A percentile compares a stretch with the other conserved stretches of the same genome.
Evolutionary conservation across 2,329 filamentous ascomycete species (phyloP).

Genomic region (Penicillium polonicum): DNA sequence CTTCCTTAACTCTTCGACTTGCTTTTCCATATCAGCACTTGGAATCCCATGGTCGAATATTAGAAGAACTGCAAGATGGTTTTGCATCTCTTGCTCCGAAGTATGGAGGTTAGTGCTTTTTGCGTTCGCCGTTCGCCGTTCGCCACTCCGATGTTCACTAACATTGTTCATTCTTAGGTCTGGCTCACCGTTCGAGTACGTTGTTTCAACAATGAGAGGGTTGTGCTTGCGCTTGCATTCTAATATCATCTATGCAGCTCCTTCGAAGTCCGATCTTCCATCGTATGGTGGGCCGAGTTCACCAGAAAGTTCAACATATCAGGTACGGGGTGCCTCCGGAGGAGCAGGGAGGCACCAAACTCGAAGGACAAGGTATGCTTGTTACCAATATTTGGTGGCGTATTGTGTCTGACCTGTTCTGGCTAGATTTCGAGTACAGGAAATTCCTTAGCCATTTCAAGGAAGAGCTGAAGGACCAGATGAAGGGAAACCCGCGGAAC

Average conservation of each 20-base stretch:
- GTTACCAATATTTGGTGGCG: background rate
- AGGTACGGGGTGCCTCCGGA: conserved; percentile 45
- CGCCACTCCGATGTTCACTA: conserved; percentile 7
- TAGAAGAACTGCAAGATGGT: conserved; percentile 23
- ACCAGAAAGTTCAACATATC: conserved; percentile 43
- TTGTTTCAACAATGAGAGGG: background rate
- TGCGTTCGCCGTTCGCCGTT: background rate
- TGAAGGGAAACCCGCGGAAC: conserved; percentile 39
- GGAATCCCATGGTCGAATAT: background rate
- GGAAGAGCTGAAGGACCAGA: conserved; percentile 45
- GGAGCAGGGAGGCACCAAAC: conserved; percentile 44
- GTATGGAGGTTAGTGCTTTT: conserved; percentile 35
- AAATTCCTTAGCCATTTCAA: conserved; percentile 42
- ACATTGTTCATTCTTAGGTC: conserved; percentile 26
- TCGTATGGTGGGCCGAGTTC: conserved; percentile 43
- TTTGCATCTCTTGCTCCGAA: conserved; percentile 31
- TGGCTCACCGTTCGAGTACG: conserved; percentile 42
- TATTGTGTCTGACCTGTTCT: conserved; percentile 3
- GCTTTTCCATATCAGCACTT: background rate
- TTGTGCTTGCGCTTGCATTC: conserved; percentile 5
- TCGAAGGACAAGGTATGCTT: conserved; percentile 37
- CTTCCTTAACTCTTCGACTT: background rate
- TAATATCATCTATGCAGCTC: conserved; percentile 33
- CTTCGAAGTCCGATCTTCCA: conserved; percentile 46
- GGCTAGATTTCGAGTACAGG: conserved; percentile 28